Conservation (phyloP, 345 rosid species). For the Populus pruinosa region DNA sequence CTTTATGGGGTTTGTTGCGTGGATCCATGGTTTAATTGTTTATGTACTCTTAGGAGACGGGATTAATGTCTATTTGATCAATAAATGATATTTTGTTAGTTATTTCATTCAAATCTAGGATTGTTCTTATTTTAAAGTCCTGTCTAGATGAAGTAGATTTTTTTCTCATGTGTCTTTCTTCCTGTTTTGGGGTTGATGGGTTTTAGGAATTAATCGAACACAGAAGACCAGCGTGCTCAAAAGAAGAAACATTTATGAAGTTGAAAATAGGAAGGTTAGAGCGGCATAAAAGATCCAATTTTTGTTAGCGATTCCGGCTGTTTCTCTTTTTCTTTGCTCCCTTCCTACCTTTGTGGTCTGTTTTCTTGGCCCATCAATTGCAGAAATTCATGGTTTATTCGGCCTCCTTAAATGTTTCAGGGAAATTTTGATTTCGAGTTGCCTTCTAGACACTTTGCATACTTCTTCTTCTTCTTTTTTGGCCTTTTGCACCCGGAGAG, state of each 20-base stretch:
- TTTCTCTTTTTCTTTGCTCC: not conserved
- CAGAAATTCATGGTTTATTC: slow-evolving; percentile 16
- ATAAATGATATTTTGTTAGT: not conserved
- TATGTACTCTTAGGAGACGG: not conserved
- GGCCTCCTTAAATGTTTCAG: slow-evolving; percentile 25
- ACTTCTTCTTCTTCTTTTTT: not conserved
- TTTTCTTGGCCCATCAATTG: slow-evolving; percentile 11
- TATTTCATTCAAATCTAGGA: slow-evolving; percentile 24
- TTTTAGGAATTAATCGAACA: slow-evolving; percentile 17
- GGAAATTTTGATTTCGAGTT: slow-evolving; percentile 16
- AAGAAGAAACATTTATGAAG: slow-evolving; percentile 13
- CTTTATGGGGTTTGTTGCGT: slow-evolving; percentile 6
- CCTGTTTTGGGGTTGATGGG: slow-evolving; percentile 21
- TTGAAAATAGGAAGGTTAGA: not conserved
- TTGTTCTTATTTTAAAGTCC: slow-evolving; percentile 25
- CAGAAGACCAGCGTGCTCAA: slow-evolving; percentile 2
- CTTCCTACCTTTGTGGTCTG: not conserved
- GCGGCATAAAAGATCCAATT: not conserved
- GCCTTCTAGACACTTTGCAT: not conserved
- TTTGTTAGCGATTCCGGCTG: not conserved
- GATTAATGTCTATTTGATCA: not conserved
- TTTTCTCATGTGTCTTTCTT: not conserved
- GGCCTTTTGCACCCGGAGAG: not conserved
- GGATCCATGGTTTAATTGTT: not conserved
- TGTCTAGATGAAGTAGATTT: slow-evolving; percentile 27